Evolutionary conservation across 495 filamentous ascomycete genomes (phyloP).

Genomic region (Neurospora hispaniola): DNA sequence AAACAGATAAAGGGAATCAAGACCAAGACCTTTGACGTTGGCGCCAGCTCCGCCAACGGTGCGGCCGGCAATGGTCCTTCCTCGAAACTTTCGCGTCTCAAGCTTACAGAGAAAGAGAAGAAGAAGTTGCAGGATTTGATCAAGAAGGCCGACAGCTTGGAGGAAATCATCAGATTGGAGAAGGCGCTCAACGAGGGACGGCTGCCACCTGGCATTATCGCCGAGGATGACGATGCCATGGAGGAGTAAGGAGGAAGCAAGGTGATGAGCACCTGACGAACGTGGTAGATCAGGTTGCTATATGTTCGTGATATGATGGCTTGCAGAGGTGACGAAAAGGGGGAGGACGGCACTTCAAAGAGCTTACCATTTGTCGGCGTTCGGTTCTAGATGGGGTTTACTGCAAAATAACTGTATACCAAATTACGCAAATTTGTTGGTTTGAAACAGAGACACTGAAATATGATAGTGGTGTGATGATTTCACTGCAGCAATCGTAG

Average conservation of each 20-base stretch:
- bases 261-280: not conserved
- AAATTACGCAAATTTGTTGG: not conserved
- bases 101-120: constrained; percentile 56
- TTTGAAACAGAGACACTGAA: not conserved
- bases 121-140: constrained; percentile 53
- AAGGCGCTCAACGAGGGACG: constrained; percentile 79
- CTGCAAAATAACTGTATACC: not conserved
- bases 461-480: not conserved
- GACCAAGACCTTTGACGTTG: constrained; percentile 66
- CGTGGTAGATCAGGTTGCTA: not conserved
- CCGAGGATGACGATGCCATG: constrained; percentile 33
- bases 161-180: constrained; percentile 74
- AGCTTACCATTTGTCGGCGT: not conserved
- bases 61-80: constrained; percentile 24
- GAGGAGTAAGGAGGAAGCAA: constrained; percentile 33
- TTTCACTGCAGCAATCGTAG: not conserved
- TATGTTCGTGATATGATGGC: not conserved
- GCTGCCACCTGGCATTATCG: constrained; percentile 57
- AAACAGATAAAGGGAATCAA: constrained; percentile 75
- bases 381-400: not conserved
- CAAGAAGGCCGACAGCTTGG: constrained; percentile 71
- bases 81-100: constrained; percentile 55
- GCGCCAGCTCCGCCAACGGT: constrained; percentile 30
- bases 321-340: not conserved
- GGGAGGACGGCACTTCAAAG: not conserved